Conservation (phyloP, 768 basidiomycete genomes). For the Pisolithus orientalis region DNA sequence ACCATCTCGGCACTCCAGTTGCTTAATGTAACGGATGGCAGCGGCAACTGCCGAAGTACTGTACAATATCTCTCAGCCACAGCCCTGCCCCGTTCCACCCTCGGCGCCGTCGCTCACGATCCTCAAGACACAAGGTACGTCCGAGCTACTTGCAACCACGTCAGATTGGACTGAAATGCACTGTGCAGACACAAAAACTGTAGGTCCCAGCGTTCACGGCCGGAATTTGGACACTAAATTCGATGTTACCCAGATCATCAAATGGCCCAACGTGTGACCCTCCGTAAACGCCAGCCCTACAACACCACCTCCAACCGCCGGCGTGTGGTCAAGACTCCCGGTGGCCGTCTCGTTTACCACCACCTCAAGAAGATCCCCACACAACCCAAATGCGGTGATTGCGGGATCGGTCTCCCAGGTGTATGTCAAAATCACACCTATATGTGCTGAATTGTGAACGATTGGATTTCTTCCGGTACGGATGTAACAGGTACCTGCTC, state of each 20-base stretch:
- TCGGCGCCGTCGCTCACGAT: constrained; percentile 27
- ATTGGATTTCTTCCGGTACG: constrained; percentile 1
- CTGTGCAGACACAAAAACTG: not conserved
- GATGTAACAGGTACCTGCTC: constrained; percentile 71
- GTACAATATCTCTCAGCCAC: constrained; percentile 27
- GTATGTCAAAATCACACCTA: constrained; percentile 46
- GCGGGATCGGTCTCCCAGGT: constrained; percentile 88
- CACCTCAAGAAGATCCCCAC: constrained; percentile 92
- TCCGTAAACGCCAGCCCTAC: constrained; percentile 97
- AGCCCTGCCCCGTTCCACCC: constrained; percentile 11
- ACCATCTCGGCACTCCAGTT: not conserved
- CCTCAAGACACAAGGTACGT: constrained; percentile 24
- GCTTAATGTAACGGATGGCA: not conserved
- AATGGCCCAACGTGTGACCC: constrained; percentile 99
- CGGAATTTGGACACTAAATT: not conserved
- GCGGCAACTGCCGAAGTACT: constrained; percentile 24
- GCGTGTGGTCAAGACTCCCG: constrained; percentile 95
- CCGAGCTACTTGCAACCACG: not conserved
- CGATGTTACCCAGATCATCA: constrained; percentile 8
- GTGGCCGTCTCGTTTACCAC: constrained; percentile 97
- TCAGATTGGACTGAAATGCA: not conserved
- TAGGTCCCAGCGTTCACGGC: not conserved
- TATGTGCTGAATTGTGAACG: not conserved
- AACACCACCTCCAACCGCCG: constrained; percentile 97
- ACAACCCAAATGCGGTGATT: constrained; percentile 97